Evolutionary conservation across 768 basidiomycete species (phyloP).

Genomic region (Russula sp.): DNA sequence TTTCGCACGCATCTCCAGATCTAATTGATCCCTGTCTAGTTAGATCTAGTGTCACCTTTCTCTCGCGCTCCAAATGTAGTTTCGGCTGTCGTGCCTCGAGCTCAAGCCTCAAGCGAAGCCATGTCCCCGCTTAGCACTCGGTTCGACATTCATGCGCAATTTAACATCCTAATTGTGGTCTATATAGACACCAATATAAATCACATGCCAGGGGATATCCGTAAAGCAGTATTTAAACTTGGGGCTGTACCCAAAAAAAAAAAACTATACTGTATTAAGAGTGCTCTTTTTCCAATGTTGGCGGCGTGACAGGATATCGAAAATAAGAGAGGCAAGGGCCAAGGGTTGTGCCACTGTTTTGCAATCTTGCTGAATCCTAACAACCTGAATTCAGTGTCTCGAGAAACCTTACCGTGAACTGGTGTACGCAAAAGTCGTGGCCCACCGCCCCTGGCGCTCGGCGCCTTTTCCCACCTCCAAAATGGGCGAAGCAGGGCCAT

Average conservation of each 20-base stretch:
- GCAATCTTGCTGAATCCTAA: slow-evolving; percentile 18
- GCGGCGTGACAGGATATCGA: too few relatives aligned
- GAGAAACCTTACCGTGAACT: too few relatives aligned
- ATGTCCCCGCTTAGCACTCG: slow-evolving; percentile 6
- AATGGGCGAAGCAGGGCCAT: not conserved
- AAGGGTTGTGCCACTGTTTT: too few relatives aligned
- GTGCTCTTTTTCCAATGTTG: too few relatives aligned
- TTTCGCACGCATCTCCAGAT: slow-evolving; percentile 2
- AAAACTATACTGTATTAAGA: too few relatives aligned
- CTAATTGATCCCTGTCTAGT: slow-evolving; percentile 7
- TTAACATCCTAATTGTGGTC: not conserved
- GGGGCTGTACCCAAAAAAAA: too few relatives aligned
- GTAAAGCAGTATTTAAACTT: too few relatives aligned
- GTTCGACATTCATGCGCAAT: not conserved
- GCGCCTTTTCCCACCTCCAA: slow-evolving; percentile 2
- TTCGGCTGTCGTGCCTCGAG: not conserved
- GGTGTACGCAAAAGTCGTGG: not conserved
- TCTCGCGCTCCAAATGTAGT: not conserved
- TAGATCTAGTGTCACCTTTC: not conserved
- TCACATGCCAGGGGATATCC: not conserved
- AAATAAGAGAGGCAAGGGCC: too few relatives aligned
- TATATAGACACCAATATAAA: not conserved
- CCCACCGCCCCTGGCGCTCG: not conserved
- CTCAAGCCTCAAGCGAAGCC: not conserved
- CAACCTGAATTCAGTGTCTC: too few relatives aligned